Base-by-base conservation (phyloP, 78 protist genomes). In the Dictyostelium brefeldianum region DNA sequence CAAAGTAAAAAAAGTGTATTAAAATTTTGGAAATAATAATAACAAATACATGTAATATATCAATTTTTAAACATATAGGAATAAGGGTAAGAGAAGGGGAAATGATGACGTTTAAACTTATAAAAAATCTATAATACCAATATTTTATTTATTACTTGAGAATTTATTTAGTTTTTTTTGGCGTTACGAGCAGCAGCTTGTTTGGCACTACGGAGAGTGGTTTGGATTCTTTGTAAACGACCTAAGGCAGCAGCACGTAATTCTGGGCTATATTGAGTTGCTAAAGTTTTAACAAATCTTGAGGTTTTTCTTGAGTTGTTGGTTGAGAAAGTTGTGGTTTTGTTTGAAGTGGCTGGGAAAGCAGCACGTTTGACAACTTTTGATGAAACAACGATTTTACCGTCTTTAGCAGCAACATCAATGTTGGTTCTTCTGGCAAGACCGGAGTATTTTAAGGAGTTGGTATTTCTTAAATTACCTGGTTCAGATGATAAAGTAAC, bases 201-300 rank as follows among this genome's bases (percentile, higher is more conserved):
- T 47, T 48, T 56, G 53, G 83, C 80, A 31, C 18, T 29, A 17
- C 46, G 47, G 83, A 54, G 31, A 18, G 78, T 11, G 25, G 71
- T 29, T 47, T 47, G 27, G 78, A 87, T 18, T 75, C 93, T 80
- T 77, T 87, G 83, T 64, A 77, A 77, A 54, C 93, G 67, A 50
- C 78, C 93, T 48, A 87, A 70, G 81, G 93, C 93, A 64, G 93
- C 75, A 50, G 84, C 83, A 59, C 93, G 67, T 65, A 87, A 70
- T 64, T 87, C 93, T 87, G 93, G 93, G 43, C 84, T 78, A 82
- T 87, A 87, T 31, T 47, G 67, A 31, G 85, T 29, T 65, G 84
- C 56, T 46, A 77, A 56, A 70, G 62, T 48, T 46, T 57, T 77
- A 54, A 87, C 59, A 54, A 62, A 67, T 46, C 81, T 36, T 62